Base-by-base conservation (phyloP, 495 filamentous ascomycete species). In the Xylaria bambusicola region DNA sequence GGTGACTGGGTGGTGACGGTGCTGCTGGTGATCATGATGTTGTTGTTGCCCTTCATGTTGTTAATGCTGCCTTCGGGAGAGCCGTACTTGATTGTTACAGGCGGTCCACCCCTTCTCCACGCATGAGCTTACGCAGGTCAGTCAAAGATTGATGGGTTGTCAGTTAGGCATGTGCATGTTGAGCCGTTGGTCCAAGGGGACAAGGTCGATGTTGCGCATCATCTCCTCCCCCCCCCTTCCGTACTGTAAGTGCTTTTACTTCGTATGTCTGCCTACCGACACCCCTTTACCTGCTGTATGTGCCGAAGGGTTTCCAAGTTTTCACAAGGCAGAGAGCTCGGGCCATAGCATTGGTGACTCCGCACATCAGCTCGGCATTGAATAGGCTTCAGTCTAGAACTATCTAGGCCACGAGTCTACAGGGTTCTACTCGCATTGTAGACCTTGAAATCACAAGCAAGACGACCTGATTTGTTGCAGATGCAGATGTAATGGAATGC, bases 331-430 rank as follows among this genome's bases (percentile, higher is more conserved):
- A 44, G 31, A 44, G 31, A 10, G 2, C 38, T 42, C 21, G 12
- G 17, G 2, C 50, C 15, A 27, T 54, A 23, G 35, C 21, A 27
- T 5, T 27, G 23, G 38, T 44, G 38, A 54, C 6, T 54, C 36
- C 15, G 36, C 15, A 38, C 36, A 38, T 38, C 6, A 5, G 10
- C 31, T 33, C 5, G 31, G 10, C 18, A 17, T 40, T 53, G 35
- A 41, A 53, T 41, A 27, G 50, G 41, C 36, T 53, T 18, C 36
- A 53, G 23, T 53, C 50, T 53, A 53, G 50, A 31, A n/a, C 50
- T 31, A 18, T 23, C 50, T 53, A 53, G 50, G 50, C 50, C 50
- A 29, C 36, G 29, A 29, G 50, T 35, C 35, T 36, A 23, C 35
- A 53, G 35, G 50, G 23, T 33, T 41, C 21, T 41, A 18, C 36